phyloP scores from a whole-genome alignment of 2,329 filamentous ascomycete genomes.

The Triangularia setosa region DNA sequence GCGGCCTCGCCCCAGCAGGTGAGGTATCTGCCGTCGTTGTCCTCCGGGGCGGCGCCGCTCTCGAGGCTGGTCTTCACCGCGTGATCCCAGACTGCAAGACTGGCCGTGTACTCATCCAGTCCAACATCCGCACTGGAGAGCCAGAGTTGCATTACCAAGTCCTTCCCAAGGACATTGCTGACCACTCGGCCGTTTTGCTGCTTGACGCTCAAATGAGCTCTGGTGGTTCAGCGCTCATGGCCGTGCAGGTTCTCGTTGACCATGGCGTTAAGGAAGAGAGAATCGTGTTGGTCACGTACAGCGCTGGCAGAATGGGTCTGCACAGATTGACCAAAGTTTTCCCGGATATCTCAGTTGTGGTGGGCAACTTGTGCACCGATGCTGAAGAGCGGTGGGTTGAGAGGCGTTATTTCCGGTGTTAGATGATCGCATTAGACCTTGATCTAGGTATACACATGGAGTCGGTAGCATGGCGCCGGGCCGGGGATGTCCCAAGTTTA shows the following conservation, averaged over 20 bases:
- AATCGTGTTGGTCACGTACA: constrained; percentile 91
- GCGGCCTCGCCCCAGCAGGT: constrained; percentile 66
- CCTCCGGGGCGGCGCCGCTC: constrained; percentile 80
- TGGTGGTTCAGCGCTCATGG: constrained; percentile 84
- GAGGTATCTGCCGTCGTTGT: constrained; percentile 83
- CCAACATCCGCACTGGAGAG: constrained; percentile 77
- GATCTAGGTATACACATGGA: background rate
- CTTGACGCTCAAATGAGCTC: constrained; percentile 93
- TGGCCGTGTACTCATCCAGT: constrained; percentile 86
- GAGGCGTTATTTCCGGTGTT: constrained; percentile 86
- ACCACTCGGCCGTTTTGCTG: constrained; percentile 77
- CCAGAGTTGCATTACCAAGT: constrained; percentile 90
- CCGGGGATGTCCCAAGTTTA: background rate
- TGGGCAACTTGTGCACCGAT: constrained; percentile 76
- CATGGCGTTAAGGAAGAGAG: constrained; percentile 80
- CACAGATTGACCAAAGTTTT: constrained; percentile 86
- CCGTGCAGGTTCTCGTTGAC: constrained; percentile 90
- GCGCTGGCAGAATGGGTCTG: constrained; percentile 78
- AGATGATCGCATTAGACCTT: constrained; percentile 19
- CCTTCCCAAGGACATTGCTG: constrained; percentile 67
- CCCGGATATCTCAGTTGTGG: constrained; percentile 79
- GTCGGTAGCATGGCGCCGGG: background rate
- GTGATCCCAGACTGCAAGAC: constrained; percentile 91
- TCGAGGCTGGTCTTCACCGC: constrained; percentile 82
- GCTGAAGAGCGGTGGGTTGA: constrained; percentile 88